Evolutionary conservation across 1,284 basidiomycete genomes (phyloP), one percentile per base, ranked within the genome.

Genomic region (Marasmius oreades): DNA sequence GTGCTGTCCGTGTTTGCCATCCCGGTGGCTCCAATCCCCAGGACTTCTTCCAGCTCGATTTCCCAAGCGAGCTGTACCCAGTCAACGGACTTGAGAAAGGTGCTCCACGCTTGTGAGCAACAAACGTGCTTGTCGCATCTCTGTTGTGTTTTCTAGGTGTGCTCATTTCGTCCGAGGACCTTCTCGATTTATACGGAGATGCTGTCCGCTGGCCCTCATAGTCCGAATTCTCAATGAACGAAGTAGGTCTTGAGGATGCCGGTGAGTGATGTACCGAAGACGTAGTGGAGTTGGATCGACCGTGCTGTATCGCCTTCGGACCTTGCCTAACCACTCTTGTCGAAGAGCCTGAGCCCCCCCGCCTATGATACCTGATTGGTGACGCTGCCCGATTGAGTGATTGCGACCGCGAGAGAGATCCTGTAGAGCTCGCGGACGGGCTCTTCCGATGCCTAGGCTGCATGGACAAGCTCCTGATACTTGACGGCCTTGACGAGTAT

Each of bases 1-100:
- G 83, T 8, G 82, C 78, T 10, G 82, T 80, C 11, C 89, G 83
- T 43, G 78, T 84, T 63, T 87, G 85, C 90, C 90, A 92, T 6
- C 90, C 89, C 6, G 90, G 90, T 4, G 90, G 90, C 65, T 92
- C 90, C 31, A 85, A 72, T 0, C 90, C 90, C 90, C 90, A 92
- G 7, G 86, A 83, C 69, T 90, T 91, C 76, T 90, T 92, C 90
- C 90, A 92, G 66, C 88, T 88, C 18, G 86, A 84, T n/a, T 88
- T 79, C 23, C 85, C 81, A 36, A 84, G 63, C 3, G 79, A 77
- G 51, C 65, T 73, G 36, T 58, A 50, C 22, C 73, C 69, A 39
- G 73, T 68, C n/a, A 70, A 70, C 10, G 85, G 84, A 60, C 80
- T 85, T 62, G 73, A 71, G 65, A 90, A 90, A 1, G 86, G 81